Percentiles rank a stretch among this genome's conserved stretches.
phyloP scores from a whole-genome alignment of 164 flowering plant genomes.

The Stephania yunnanensis region DNA sequence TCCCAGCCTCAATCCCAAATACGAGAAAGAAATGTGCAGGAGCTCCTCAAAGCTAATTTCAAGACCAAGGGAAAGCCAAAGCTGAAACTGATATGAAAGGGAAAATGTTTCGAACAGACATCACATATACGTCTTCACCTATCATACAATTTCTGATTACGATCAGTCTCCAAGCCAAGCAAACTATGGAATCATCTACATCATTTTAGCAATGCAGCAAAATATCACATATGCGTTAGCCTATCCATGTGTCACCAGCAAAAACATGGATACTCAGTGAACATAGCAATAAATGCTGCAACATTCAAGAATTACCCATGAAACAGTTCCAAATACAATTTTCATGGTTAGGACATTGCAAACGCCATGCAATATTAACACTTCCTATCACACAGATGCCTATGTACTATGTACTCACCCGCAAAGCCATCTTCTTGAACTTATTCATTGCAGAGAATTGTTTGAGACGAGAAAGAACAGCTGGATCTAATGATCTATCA shows the following conservation, averaged over 20 bases:
- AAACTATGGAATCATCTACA: background rate
- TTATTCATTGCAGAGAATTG: slow-evolving; percentile 97
- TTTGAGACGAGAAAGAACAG: slow-evolving; percentile 93
- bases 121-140: background rate
- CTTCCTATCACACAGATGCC: background rate
- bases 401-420: slow-evolving; percentile 41
- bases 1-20: background rate
- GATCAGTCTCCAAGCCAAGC: background rate
- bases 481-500: slow-evolving; percentile 81
- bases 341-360: background rate
- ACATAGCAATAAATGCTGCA: background rate
- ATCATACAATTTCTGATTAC: background rate
- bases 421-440: slow-evolving; percentile 94
- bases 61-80: background rate
- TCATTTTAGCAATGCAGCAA: background rate
- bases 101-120: background rate
- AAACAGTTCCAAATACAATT: background rate
- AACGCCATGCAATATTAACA: background rate
- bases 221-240: no score
- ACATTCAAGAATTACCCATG: background rate
- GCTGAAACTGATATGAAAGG: background rate
- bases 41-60: background rate
- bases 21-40: background rate
- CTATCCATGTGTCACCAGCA: background rate
- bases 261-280: background rate